Evolutionary conservation across 805 yeast species (phyloP).

Genomic region (Wickerhamomyces subpelliculosus): DNA sequence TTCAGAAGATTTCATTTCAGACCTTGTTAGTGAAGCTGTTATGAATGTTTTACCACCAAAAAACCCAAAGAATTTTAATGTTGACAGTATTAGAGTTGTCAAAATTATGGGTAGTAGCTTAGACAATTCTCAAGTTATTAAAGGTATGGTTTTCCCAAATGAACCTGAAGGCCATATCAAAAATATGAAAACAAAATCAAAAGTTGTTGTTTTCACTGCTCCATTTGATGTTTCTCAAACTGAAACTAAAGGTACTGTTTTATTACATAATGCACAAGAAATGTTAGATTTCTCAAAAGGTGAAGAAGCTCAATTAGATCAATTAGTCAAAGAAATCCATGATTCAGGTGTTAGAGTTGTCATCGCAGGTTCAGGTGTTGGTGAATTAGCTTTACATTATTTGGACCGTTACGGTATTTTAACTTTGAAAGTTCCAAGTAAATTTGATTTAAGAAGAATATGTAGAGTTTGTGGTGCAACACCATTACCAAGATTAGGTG

Average conservation of each 20-base stretch:
- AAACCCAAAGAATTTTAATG: slow-evolving; percentile 64
- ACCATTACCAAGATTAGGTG: slow-evolving; percentile 88
- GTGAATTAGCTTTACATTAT: slow-evolving; percentile 90
- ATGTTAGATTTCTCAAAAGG: slow-evolving; percentile 95
- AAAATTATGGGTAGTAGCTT: slow-evolving; percentile 92
- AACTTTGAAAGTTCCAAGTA: slow-evolving; percentile 85
- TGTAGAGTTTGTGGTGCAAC: slow-evolving; percentile 97
- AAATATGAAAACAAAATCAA: slow-evolving; percentile 52
- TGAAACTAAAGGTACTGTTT: slow-evolving; percentile 97
- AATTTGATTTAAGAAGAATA: slow-evolving; percentile 88
- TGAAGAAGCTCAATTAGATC: slow-evolving; percentile 90
- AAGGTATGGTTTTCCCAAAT: slow-evolving; percentile 97
- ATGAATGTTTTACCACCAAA: slow-evolving; percentile 67
- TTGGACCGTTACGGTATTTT: slow-evolving; percentile 80
- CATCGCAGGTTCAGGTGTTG: slow-evolving; percentile 90
- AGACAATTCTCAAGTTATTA: slow-evolving; percentile 66
- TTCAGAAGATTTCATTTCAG: slow-evolving; percentile 68
- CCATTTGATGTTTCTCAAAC: slow-evolving; percentile 93
- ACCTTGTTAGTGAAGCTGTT: slow-evolving; percentile 80
- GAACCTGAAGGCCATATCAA: slow-evolving; percentile 93
- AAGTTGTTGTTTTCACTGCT: slow-evolving; percentile 89
- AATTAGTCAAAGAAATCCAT: slow-evolving; percentile 70
- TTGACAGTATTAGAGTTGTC: slow-evolving; percentile 91
- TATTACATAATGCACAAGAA: slow-evolving; percentile 92
- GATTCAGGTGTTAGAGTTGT: slow-evolving; percentile 85